Base-by-base conservation (phyloP, 306 rosid genomes). In the Vigna mungo region DNA sequence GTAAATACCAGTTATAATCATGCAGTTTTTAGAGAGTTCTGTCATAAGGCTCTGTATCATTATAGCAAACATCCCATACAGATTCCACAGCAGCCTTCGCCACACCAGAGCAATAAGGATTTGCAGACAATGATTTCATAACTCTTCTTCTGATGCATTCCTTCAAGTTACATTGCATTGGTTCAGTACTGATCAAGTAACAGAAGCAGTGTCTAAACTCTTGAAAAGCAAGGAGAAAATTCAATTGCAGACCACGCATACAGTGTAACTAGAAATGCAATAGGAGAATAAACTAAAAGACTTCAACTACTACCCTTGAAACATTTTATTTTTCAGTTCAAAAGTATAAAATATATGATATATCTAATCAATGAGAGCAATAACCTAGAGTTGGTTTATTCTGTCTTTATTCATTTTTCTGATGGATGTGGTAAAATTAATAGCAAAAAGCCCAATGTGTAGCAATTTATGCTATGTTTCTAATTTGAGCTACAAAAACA, bases 21-120 rank as follows among this genome's bases (percentile, higher is more conserved):
- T 0, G 15, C 54, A 61, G 17, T 5, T 64, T 17, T 93, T 82
- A 92, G 13, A 96, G 93, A 85, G 95, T 95, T 83, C 86, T 84
- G 63, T 92, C 92, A 61, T 90, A 95, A 48, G 97, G 98, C 53
- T 86, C 66, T 1, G 93, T 90, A 65, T 95, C 98, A 56, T 92
- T 90, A 71, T 92, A 94, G 82, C 98, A 92, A 75, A 79, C 76
- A 80, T 95, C 96, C 98, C 98, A 94, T 27, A 90, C 93, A 49
- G 93, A 90, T 76, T 94, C 98, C 97, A 92, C 84, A 77, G 92
- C 91, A 72, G 93, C 92, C 84, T 88, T 95, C 47, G 92, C 90
- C 32, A 83, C 76, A 55, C 84, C 88, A 39, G 89, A 77, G 86
- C 96, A 90, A 80, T 32, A 75, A 2, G 98, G 97, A 76, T 86